These are phyloP conservation scores for Allomyces macrogynus DNA, from an alignment of 192 early-diverging fungal species.

Conservation along the genomic window DNA sequence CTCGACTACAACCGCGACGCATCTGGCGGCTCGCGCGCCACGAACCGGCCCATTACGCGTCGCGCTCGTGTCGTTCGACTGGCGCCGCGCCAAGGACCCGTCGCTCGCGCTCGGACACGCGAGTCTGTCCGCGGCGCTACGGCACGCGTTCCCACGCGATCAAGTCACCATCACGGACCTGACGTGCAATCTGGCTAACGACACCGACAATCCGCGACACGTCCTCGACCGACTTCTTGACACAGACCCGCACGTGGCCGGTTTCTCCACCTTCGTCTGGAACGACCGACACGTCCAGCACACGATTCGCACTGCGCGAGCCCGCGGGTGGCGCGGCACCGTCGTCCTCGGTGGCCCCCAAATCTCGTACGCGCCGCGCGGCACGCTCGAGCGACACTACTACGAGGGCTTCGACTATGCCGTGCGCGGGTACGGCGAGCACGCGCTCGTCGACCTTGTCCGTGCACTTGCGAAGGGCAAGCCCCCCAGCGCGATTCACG, in stretches of 20 bases:
- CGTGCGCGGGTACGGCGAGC: slow-evolving; percentile 8
- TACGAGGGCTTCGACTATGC: slow-evolving; percentile 3
- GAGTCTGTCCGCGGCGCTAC: slow-evolving; percentile 5
- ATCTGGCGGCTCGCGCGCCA: no score
- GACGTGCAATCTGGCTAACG: slow-evolving; percentile 2
- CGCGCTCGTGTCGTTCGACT: slow-evolving; percentile 8
- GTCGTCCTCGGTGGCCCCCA: slow-evolving; percentile 6
- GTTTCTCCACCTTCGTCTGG: slow-evolving; percentile 7
- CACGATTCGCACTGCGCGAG: slow-evolving; percentile 1
- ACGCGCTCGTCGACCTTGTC: slow-evolving; percentile 2
- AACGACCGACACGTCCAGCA: slow-evolving; percentile 6
- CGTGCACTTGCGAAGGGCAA: not conserved
- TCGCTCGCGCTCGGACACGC: slow-evolving; percentile 6
- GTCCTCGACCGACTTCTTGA: slow-evolving; percentile 1
- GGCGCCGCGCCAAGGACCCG: slow-evolving; percentile 7
- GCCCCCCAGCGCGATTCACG: no score
- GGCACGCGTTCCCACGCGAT: not conserved
- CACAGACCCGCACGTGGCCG: not conserved
- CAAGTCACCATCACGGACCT: not conserved
- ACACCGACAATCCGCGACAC: not conserved
- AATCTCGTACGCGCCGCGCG: not conserved
- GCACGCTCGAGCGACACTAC: slow-evolving; percentile 2
- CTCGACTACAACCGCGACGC: no score
- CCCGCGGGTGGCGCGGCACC: slow-evolving; percentile 1
- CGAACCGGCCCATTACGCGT: not conserved